These are phyloP conservation scores for Tetradesmus lagerheimii DNA, from an alignment of 139 green algal species.

Conservation along the genomic window DNA sequence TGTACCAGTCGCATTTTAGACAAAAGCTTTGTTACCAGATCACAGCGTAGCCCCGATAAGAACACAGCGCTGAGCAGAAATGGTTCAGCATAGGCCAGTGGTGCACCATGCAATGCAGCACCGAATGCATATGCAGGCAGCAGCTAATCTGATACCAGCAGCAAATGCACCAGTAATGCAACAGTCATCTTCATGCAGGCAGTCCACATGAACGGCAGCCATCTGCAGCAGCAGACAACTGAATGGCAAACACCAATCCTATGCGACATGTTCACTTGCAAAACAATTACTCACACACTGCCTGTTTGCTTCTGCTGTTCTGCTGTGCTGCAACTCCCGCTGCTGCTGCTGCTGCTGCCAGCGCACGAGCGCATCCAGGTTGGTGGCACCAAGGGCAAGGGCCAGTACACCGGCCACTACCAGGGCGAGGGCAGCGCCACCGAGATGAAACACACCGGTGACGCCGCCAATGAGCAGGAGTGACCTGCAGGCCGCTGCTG, in stretches of 20 bases:
- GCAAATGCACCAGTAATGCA: neutral
- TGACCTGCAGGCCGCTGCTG: neutral
- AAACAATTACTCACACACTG: too few species aligned
- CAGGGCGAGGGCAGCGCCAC: constrained; percentile 16
- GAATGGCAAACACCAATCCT: too few species aligned
- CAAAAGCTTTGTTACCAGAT: too few species aligned
- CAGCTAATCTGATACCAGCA: too few species aligned
- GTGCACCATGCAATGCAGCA: neutral
- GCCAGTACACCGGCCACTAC: constrained; percentile 32
- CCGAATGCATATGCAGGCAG: neutral
- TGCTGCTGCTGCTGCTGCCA: neutral
- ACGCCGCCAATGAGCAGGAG: neutral
- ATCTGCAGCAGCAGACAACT: too few species aligned
- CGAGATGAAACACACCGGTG: constrained; percentile 32
- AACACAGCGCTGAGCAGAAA: too few species aligned
- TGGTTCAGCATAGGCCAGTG: too few species aligned
- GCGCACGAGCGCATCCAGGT: constrained; percentile 36
- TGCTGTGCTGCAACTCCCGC: neutral
- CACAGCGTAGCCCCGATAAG: too few species aligned
- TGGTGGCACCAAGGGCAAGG: constrained; percentile 44
- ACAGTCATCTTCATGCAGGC: too few species aligned
- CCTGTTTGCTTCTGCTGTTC: neutral
- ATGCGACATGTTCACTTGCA: too few species aligned
- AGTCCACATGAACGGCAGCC: too few species aligned
- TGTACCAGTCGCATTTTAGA: too few species aligned